Base-by-base conservation (phyloP, 345 rosid species). In the Murraya paniculata region DNA sequence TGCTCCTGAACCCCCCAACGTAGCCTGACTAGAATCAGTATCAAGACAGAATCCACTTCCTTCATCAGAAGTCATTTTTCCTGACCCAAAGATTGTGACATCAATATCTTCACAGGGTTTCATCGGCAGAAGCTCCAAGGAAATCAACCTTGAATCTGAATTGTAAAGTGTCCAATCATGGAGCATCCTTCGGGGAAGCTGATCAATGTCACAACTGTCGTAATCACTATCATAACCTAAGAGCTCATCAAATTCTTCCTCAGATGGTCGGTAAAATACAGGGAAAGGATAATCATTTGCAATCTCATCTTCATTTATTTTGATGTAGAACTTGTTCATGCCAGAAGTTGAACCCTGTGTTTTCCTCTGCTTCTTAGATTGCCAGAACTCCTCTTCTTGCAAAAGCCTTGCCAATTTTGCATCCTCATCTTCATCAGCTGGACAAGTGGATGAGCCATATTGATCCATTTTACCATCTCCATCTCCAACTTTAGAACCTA, bases 281-380 rank as follows among this genome's bases (percentile, higher is more conserved):
- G 98, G 98, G n/a, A 92, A 86, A 56, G 98, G 98, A 75, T 95
- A 95, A 77, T 95, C 98, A 75, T 83, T 81, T 10, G 94, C 95
- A 79, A 93, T 89, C 70, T 95, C 95, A 75, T 93, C 95, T 77
- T 95, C 98, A 75, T 91, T 86, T 73, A 93, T 93, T 78, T 91
- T 95, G 41, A 93, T 87, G 80, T 91, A 91, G 75, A 81, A 72
- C 19, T 82, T 85, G 68, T 84, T 89, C 10, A 92, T 82, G 71
- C 80, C 68, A 80, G 90, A 80, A 82, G 77, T 84, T 68, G 89
- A 72, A 64, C 83, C 82, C 39, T 68, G 81, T 58, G 77, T 83
- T 83, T 76, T 91, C 64, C 84, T 89, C 35, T 90, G 88, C 80
- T 77, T 88, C 87, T 83, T 81, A 11, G 92, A 82, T 14, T 84